Percentiles rank a stretch among this genome's conserved stretches.
Evolutionary conservation across 1,284 basidiomycete species (phyloP).

Genomic region (Heterobasidion irregulare): DNA sequence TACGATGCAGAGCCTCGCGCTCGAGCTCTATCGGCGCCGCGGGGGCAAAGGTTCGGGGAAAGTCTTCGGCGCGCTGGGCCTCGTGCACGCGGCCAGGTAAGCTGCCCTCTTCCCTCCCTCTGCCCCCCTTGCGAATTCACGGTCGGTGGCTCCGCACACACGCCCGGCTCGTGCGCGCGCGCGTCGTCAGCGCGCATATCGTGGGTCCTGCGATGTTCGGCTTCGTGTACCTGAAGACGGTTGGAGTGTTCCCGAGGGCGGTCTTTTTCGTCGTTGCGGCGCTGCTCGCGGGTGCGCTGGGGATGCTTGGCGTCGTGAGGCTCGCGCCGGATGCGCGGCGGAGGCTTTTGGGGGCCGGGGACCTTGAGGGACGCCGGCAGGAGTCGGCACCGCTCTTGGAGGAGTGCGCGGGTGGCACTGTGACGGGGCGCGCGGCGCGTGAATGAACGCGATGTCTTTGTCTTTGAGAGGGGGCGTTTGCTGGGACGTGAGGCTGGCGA

Average conservation of each 20-base stretch:
- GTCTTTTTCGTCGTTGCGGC: slow-evolving; percentile 46
- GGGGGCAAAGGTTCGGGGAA: slow-evolving; percentile 47
- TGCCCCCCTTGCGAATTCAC: not conserved
- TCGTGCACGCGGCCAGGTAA: slow-evolving; percentile 57
- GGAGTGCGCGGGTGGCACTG: too few relatives aligned
- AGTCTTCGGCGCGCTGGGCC: slow-evolving; percentile 66
- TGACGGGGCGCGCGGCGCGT: too few relatives aligned
- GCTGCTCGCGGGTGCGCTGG: slow-evolving; percentile 32
- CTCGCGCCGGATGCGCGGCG: too few relatives aligned
- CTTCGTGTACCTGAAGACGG: slow-evolving; percentile 49
- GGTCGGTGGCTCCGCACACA: too few relatives aligned
- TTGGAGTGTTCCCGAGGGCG: slow-evolving; percentile 45
- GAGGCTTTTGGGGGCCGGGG: too few relatives aligned
- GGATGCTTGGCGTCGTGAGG: too few relatives aligned
- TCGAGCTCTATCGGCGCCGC: slow-evolving; percentile 47
- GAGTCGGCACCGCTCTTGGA: too few relatives aligned
- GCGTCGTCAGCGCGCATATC: slow-evolving; percentile 32
- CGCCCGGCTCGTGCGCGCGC: not conserved
- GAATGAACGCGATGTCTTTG: too few relatives aligned
- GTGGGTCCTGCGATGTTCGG: slow-evolving; percentile 56
- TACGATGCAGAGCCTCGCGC: slow-evolving; percentile 55
- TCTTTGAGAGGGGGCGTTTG: too few relatives aligned
- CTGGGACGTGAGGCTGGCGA: too few relatives aligned
- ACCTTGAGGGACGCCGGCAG: too few relatives aligned
- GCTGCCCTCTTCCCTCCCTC: slow-evolving; percentile 12